Evolutionary conservation across 805 yeast genomes (phyloP).

Genomic region (Debaryomyces prosopidis): DNA sequence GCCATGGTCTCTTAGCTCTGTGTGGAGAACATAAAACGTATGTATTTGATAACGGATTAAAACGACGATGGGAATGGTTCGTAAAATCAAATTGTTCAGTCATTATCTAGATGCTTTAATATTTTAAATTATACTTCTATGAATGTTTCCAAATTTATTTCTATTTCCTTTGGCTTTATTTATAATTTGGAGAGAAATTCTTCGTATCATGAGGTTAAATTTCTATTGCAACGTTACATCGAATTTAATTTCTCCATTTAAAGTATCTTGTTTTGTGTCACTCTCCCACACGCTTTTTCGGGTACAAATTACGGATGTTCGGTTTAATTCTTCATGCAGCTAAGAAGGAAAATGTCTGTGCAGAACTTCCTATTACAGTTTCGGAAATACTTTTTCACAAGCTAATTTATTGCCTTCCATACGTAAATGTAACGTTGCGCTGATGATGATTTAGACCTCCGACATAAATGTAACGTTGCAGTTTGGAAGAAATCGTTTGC

Average conservation of each 20-base stretch:
- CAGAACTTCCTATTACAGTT: too few species aligned
- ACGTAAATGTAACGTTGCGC: constrained; percentile 8
- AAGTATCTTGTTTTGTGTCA: background rate
- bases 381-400: too few species aligned
- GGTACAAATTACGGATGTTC: background rate
- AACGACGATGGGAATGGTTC: constrained; percentile 67
- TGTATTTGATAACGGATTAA: constrained; percentile 65
- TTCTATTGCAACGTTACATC: background rate
- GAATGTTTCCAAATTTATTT: background rate
- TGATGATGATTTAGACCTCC: background rate
- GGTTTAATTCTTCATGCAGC: background rate
- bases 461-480: constrained; percentile 9
- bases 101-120: constrained; percentile 11
- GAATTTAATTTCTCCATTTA: background rate
- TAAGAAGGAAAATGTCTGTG: background rate
- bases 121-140: background rate
- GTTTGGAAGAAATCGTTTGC: background rate
- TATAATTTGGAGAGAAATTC: background rate
- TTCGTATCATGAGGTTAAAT: background rate
- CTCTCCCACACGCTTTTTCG: background rate
- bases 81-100: constrained; percentile 44
- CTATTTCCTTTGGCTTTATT: background rate
- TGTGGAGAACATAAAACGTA: constrained; percentile 78
- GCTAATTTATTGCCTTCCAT: too few species aligned
- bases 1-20: constrained; percentile 79